Evolutionary conservation across 495 filamentous ascomycete genomes (phyloP), one percentile per base, ranked within the genome.

Genomic region (Hyphodiscus hymeniophilus): DNA sequence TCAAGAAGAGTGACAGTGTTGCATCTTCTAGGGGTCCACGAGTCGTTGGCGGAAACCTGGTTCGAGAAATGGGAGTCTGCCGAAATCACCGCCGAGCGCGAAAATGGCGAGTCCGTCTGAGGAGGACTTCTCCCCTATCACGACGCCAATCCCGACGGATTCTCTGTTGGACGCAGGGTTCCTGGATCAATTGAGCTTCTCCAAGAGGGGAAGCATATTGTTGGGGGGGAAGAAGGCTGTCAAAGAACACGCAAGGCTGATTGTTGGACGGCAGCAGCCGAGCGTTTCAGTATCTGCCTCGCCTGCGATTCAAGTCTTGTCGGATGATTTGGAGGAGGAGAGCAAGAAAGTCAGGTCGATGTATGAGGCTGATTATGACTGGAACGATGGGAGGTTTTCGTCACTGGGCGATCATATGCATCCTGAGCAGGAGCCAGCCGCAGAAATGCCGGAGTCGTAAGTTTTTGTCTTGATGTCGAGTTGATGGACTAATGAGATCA

Each of bases 281-380:
- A 62, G 65, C 42, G 42, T 67, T 7, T 57, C 47, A 16, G 56
- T 57, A 57, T 28, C 45, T 24, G 50, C 32, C n/a, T 38, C 39
- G 16, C 48, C 54, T 34, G 32, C 43, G 36, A 45, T 48, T 22
- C 57, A 69, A 44, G 51, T 82, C 35, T 65, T 87, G 44, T 89
- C 89, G 42, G 75, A 83, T 21, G 89, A 94, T 58, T 80, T 89
- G 54, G 86, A 89, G 62, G 82, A 80, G 72, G 75, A 94, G 58
- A 94, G 88, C 52, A 80, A 84, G 62, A 87, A 89, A 63, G 89
- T 95, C 51, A 81, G 89, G 58, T 79, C 87, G 54, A 89, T 94
- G 86, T 95, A 95, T 68, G 85, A 89, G 64, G 79, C 79, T 65
- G 56, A 55, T 69, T 59, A 76, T 69, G 57, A 77, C 68, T 72